Percentiles rank a stretch among this genome's conserved stretches.
These are phyloP conservation scores for Penicillium bovifimosum DNA, from an alignment of 495 filamentous ascomycete genomes.

Conservation along the genomic window DNA sequence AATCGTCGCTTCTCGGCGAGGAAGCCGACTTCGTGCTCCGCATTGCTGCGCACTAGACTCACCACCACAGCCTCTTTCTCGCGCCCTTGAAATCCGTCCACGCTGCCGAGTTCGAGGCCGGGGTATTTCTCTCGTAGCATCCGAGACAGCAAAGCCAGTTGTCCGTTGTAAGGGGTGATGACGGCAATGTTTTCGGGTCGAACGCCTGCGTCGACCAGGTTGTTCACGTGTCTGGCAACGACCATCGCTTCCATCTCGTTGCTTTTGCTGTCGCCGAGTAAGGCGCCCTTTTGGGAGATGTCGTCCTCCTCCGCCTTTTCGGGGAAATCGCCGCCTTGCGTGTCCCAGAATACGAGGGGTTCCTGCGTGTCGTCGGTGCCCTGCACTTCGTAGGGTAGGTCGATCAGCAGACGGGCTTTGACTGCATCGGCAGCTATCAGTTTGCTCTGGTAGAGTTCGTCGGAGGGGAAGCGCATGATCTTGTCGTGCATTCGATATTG, in stretches of 20 bases:
- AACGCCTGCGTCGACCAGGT: constrained; percentile 73
- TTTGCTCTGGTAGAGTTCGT: constrained; percentile 76
- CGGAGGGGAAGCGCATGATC: constrained; percentile 92
- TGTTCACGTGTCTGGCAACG: constrained; percentile 66
- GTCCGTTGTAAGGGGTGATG: constrained; percentile 94
- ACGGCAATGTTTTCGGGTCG: constrained; percentile 80
- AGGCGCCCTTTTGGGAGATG: constrained; percentile 43
- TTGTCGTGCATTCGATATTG: constrained; percentile 97
- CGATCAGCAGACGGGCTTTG: constrained; percentile 64
- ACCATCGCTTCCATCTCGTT: constrained; percentile 88
- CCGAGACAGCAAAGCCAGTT: constrained; percentile 71
- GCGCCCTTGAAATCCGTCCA: constrained; percentile 94
- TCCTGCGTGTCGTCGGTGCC: constrained; percentile 84
- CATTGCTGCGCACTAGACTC: constrained; percentile 84
- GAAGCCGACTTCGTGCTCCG: constrained; percentile 83
- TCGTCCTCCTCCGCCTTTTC: constrained; percentile 53
- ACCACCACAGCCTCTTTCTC: constrained; percentile 97
- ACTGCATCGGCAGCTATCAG: constrained; percentile 76
- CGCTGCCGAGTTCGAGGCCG: constrained; percentile 84
- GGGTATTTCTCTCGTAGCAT: constrained; percentile 72
- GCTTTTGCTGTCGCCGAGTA: constrained; percentile 82
- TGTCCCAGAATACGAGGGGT: constrained; percentile 91
- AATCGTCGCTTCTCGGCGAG: constrained; percentile 85
- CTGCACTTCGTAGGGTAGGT: constrained; percentile 71
- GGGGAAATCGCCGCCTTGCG: constrained; percentile 86